Evolutionary conservation across 2,329 filamentous ascomycete species (phyloP), one percentile per base, ranked within the genome.

Genomic region (Dichotomopilus funicola): DNA sequence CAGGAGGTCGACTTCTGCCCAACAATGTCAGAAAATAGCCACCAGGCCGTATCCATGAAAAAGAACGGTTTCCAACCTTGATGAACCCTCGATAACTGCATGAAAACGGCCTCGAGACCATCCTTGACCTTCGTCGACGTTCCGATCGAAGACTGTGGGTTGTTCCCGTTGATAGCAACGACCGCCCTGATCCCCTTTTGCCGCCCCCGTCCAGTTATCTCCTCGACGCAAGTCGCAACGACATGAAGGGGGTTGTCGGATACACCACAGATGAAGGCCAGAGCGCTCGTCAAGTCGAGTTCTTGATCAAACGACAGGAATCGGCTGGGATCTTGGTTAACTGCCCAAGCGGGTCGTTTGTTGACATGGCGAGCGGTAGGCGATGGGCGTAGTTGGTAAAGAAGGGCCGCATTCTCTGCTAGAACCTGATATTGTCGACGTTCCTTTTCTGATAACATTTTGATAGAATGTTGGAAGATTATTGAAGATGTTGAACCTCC

Each of bases 181-280:
- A 38, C 37, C 12, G 37, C 37, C 37, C 8, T 2, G 37, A 38
- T 38, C 8, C 37, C 37, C 8, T 38, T 38, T 38, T 38, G 2
- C 37, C 2, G 2, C 8, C 37, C 8, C 19, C 19, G 19, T 3
- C 12, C 8, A 38, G 1, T 2, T 8, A 12, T 12, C 46, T 62
- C 60, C 34, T 64, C 62, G 12, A 63, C 41, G 31, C 54, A 60
- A 1, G 35, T 10, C 6, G 61, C 61, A 5, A 61, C 50, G 6
- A 64, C 56, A 53, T 62, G 60, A 3, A 13, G 6, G 0, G 56
- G 31, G 19, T 58, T 40, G 33, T 61, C 58, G 4, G 62, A 63
- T 34, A 64, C 37, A 0, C 54, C 53, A 4, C 53, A 53, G 7
- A 64, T 49, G 12, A 60, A 61, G 3, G 61, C 59, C 5, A 64